These are phyloP conservation scores for Psilocybe mexicana DNA, from an alignment of 1,284 basidiomycete species.

Conservation along the genomic window DNA sequence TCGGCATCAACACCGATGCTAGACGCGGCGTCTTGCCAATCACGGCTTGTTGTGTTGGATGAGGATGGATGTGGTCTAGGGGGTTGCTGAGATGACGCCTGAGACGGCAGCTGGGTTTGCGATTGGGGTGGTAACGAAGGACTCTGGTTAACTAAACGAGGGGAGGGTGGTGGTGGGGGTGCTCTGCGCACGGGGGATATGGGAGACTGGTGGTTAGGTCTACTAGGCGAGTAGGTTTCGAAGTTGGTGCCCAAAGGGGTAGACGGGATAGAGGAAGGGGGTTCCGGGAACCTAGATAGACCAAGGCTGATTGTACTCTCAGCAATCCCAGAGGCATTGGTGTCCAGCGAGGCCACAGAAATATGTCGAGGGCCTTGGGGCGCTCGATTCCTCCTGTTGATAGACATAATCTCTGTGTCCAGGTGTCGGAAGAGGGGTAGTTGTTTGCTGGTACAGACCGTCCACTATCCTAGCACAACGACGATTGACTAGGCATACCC, in stretches of 20 bases:
- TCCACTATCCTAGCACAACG: slow-evolving; percentile 1
- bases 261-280: slow-evolving; percentile 37
- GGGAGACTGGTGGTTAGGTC: slow-evolving; percentile 9
- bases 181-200: slow-evolving; percentile 13
- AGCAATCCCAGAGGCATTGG: slow-evolving; percentile 54
- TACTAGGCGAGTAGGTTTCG: slow-evolving; percentile 15
- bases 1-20: slow-evolving; percentile 53
- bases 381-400: slow-evolving; percentile 4
- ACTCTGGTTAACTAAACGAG: slow-evolving; percentile 15
- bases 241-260: slow-evolving; percentile 34
- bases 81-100: background rate
- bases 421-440: background rate
- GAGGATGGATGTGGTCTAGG: slow-evolving; percentile 18
- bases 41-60: slow-evolving; percentile 39
- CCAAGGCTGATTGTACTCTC: slow-evolving; percentile 55
- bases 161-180: slow-evolving; percentile 11
- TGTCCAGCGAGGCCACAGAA: slow-evolving; percentile 41
- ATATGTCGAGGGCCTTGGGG: slow-evolving; percentile 31
- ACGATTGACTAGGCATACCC: slow-evolving; percentile 9
- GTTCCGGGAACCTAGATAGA: slow-evolving; percentile 45
- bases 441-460: slow-evolving; percentile 7
- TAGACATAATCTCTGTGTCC: slow-evolving; percentile 12
- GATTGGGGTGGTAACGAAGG: slow-evolving; percentile 11
- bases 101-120: slow-evolving; percentile 1
- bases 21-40: slow-evolving; percentile 65